Evolutionary conservation across 495 filamentous ascomycete species (phyloP).

Genomic region (Aspergillus saccharolyticus): DNA sequence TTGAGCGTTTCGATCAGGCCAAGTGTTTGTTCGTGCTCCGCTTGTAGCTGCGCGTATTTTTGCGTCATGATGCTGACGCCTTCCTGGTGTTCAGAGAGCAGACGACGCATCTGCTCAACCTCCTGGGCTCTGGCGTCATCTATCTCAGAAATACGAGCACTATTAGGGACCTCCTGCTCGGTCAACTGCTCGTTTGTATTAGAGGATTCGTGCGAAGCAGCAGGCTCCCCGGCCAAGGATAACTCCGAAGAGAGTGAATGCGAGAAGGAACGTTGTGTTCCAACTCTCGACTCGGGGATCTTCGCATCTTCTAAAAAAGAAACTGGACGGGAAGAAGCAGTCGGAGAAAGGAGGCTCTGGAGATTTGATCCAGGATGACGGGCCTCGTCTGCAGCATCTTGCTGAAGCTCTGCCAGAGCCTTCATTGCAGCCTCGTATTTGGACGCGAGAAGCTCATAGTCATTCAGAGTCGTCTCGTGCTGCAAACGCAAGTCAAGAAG

Average conservation of each 20-base stretch:
- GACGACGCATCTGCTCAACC: slow-evolving; percentile 61
- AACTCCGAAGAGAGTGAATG: slow-evolving; percentile 95
- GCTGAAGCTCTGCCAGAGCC: slow-evolving; percentile 67
- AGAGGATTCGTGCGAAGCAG: slow-evolving; percentile 57
- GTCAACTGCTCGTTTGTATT: slow-evolving; percentile 39
- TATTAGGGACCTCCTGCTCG: slow-evolving; percentile 20
- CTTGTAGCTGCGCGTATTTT: slow-evolving; percentile 75
- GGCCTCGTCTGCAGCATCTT: slow-evolving; percentile 80
- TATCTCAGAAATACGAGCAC: slow-evolving; percentile 11
- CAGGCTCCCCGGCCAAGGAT: slow-evolving; percentile 86
- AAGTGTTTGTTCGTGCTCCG: slow-evolving; percentile 74
- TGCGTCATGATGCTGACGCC: slow-evolving; percentile 64
- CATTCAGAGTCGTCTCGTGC: slow-evolving; percentile 77
- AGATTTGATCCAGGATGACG: slow-evolving; percentile 51
- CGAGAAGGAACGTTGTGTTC: slow-evolving; percentile 79
- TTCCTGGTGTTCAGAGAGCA: slow-evolving; percentile 72
- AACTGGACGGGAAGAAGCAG: slow-evolving; percentile 59
- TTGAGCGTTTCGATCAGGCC: slow-evolving; percentile 86
- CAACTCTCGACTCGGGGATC: slow-evolving; percentile 65
- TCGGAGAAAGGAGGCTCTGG: slow-evolving; percentile 53
- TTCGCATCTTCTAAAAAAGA: slow-evolving; percentile 91
- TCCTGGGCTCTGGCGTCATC: slow-evolving; percentile 49
- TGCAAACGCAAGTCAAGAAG: slow-evolving; percentile 84
- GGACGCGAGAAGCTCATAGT: slow-evolving; percentile 74
- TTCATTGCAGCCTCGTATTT: slow-evolving; percentile 90